These are phyloP conservation scores for Phytophthora tubulina DNA, from an alignment of 352 stramenopile genomes.

Conservation along the genomic window DNA sequence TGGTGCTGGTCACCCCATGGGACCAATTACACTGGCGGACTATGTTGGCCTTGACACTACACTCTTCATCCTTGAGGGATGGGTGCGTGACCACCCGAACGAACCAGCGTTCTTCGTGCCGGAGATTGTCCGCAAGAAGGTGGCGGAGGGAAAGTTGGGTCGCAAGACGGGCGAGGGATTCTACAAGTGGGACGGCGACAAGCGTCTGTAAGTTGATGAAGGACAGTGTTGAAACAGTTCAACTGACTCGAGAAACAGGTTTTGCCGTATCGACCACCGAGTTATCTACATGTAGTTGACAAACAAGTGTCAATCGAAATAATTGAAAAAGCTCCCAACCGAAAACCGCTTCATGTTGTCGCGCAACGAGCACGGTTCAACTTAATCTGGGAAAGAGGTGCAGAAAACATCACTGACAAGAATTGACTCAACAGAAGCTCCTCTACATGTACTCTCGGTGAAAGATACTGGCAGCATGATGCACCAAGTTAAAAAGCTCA, in stretches of 20 bases:
- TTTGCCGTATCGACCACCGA: conserved; percentile 6
- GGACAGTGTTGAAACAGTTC: neutral
- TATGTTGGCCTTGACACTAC: conserved; percentile 98
- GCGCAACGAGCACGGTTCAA: too few species aligned
- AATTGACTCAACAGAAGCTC: too few species aligned
- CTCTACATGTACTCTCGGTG: too few species aligned
- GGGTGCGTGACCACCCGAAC: conserved; percentile 95
- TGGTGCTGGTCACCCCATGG: conserved; percentile 98
- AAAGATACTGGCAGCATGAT: too few species aligned
- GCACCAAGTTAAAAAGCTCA: too few species aligned
- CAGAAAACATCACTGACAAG: too few species aligned
- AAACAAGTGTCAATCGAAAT: conserved; percentile 7
- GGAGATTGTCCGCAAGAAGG: conserved; percentile 91
- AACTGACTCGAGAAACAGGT: neutral
- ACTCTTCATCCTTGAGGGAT: conserved; percentile 96
- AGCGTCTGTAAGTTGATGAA: conserved; percentile 62
- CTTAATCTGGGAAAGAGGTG: too few species aligned
- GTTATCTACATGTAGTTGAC: conserved; percentile 14
- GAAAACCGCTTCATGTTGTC: neutral
- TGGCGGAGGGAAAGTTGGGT: conserved; percentile 94
- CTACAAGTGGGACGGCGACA: conserved; percentile 94
- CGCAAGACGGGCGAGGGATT: conserved; percentile 98
- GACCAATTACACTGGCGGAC: conserved; percentile 93
- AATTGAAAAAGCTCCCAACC: neutral
- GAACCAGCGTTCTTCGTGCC: conserved; percentile 97